Evolutionary conservation across 208 protist species (phyloP).

Genomic region (Leishmania tropica): DNA sequence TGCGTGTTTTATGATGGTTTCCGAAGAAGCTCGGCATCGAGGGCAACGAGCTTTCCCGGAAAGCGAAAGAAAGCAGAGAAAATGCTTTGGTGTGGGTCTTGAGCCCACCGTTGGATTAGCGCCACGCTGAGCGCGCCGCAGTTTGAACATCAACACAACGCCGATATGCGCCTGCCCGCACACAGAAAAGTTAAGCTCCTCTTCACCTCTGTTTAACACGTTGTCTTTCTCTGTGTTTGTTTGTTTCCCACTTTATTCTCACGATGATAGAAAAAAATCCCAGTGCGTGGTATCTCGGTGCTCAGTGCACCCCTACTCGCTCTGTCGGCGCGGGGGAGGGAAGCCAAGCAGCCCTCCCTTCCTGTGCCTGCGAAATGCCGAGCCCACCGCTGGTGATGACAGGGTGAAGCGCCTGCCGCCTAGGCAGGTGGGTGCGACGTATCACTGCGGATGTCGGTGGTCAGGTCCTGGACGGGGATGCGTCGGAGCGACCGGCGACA

Average conservation of each 20-base stretch:
- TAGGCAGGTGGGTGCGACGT: not conserved
- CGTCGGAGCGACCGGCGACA: not conserved
- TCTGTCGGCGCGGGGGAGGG: not conserved
- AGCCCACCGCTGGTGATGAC: not conserved
- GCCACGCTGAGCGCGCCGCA: too few species aligned
- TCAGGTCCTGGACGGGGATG: too few species aligned
- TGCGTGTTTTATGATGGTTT: not conserved
- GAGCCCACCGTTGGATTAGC: too few species aligned
- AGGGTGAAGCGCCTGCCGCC: not conserved
- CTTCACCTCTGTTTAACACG: too few species aligned
- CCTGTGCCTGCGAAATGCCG: not conserved
- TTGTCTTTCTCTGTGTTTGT: too few species aligned
- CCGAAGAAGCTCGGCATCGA: too few species aligned
- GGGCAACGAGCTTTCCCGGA: not conserved
- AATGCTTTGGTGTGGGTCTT: too few species aligned
- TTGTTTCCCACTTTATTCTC: too few species aligned
- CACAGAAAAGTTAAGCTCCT: too few species aligned
- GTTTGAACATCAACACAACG: too few species aligned
- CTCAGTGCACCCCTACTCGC: not conserved
- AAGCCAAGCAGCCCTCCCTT: not conserved
- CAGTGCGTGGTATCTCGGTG: not conserved
- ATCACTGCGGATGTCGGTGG: not conserved
- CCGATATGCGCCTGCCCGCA: too few species aligned
- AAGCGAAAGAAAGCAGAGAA: not conserved
- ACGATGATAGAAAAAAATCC: too few species aligned